Evolutionary conservation across 805 yeast genomes (phyloP).

Genomic region (Suhomyces emberorum): DNA sequence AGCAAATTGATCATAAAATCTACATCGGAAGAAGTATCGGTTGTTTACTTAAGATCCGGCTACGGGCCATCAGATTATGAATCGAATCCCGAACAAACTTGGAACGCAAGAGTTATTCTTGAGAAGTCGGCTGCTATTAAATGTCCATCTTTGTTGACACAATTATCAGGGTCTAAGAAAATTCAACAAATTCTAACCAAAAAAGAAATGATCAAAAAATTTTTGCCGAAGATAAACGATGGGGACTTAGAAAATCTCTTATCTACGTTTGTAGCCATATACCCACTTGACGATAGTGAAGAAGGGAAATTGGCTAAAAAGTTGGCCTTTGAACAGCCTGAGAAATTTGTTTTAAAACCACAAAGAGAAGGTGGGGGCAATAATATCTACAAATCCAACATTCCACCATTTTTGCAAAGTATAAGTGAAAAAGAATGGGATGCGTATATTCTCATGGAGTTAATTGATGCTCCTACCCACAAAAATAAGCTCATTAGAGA

Average conservation of each 20-base stretch:
- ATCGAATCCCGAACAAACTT: slow-evolving; percentile 49
- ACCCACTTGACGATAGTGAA: slow-evolving; percentile 75
- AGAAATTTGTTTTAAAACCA: slow-evolving; percentile 83
- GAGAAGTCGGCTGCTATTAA: slow-evolving; percentile 81
- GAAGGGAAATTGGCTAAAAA: slow-evolving; percentile 61
- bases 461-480: slow-evolving; percentile 73
- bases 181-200: slow-evolving; percentile 84
- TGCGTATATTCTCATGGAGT: slow-evolving; percentile 90
- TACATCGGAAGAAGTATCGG: slow-evolving; percentile 70
- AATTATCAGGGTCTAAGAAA: slow-evolving; percentile 89
- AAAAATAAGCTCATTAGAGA: slow-evolving; percentile 70
- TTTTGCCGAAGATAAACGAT: slow-evolving; percentile 35
- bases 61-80: slow-evolving; percentile 82
- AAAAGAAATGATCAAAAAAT: slow-evolving; percentile 43
- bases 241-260: slow-evolving; percentile 33
- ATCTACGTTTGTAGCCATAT: slow-evolving; percentile 78
- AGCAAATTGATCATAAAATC: slow-evolving; percentile 51
- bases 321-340: slow-evolving; percentile 66
- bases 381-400: slow-evolving; percentile 82
- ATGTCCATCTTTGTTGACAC: slow-evolving; percentile 87
- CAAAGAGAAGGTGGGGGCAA: slow-evolving; percentile 99
- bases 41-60: slow-evolving; percentile 88
- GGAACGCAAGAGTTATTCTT: slow-evolving; percentile 72
- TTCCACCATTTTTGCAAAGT: slow-evolving; percentile 64
- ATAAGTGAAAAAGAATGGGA: slow-evolving; percentile 75